A percentile compares a stretch with the other conserved stretches of the same genome.
Conservation (phyloP, 2,329 filamentous ascomycete species). For the Scedosporium aurantiacum region DNA sequence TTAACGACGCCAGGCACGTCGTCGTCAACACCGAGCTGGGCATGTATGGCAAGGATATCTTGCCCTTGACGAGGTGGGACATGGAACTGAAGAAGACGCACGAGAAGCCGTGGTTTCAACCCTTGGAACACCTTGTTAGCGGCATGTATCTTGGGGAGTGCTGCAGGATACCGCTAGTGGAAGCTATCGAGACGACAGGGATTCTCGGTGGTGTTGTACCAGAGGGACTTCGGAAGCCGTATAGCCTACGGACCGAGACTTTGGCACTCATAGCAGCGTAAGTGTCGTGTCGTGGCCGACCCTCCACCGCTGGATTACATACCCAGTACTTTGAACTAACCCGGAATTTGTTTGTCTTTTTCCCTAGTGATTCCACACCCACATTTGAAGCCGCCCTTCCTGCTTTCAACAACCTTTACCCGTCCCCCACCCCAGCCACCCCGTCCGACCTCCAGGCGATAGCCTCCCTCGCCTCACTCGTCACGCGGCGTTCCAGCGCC, state of each 20-base stretch:
- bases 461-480: constrained; percentile 39
- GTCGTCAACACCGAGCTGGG: constrained; percentile 58
- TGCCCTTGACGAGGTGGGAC: constrained; percentile 54
- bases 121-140: constrained; percentile 50
- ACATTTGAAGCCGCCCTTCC: constrained; percentile 31
- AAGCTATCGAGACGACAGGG: constrained; percentile 43
- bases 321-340: constrained; percentile 12
- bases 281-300: constrained; percentile 14
- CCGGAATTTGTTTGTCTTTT: neutral
- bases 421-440: constrained; percentile 29
- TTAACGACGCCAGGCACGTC: constrained; percentile 46
- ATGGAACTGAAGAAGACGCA: constrained; percentile 38
- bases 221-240: constrained; percentile 36
- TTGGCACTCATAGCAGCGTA: constrained; percentile 48
- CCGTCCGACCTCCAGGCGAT: constrained; percentile 39
- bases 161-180: constrained; percentile 44
- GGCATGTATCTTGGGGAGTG: constrained; percentile 59
- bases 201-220: constrained; percentile 47
- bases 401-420: constrained; percentile 39
- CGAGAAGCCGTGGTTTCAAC: constrained; percentile 48
- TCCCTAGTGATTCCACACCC: constrained; percentile 30
- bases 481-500: constrained; percentile 47
- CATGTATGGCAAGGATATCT: constrained; percentile 51
- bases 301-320: neutral
- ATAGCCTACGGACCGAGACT: constrained; percentile 50